These are phyloP conservation scores for Didymella segeticola DNA, from an alignment of 2,329 filamentous ascomycete genomes.

Conservation along the genomic window DNA sequence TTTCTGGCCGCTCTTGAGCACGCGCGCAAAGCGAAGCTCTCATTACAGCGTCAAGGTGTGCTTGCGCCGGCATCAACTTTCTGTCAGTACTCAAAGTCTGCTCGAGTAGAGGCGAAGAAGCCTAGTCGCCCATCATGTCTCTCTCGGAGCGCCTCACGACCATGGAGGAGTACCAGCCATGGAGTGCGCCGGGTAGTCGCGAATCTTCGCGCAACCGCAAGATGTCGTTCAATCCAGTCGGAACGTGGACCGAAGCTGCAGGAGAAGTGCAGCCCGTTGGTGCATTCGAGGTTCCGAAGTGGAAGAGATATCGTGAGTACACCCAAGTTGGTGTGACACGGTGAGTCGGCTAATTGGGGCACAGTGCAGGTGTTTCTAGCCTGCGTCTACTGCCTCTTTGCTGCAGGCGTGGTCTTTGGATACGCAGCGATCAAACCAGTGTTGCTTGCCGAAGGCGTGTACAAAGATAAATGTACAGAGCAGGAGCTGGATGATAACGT, in stretches of 20 bases:
- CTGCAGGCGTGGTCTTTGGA: conserved; percentile 63
- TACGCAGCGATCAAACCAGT: conserved; percentile 53
- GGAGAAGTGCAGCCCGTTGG: conserved; percentile 51
- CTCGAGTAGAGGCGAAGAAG: neutral
- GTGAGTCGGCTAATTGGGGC: conserved; percentile 22
- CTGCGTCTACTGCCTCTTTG: conserved; percentile 76
- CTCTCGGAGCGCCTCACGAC: conserved; percentile 49
- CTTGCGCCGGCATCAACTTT: neutral
- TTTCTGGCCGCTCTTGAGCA: conserved; percentile 4
- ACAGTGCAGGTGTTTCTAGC: conserved; percentile 73
- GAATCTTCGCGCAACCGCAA: conserved; percentile 51
- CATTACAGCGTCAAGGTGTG: neutral
- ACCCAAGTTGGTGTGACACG: neutral
- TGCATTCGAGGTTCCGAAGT: conserved; percentile 62
- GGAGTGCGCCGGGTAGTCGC: conserved; percentile 48
- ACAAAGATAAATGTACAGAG: conserved; percentile 45
- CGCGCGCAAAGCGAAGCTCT: conserved; percentile 6
- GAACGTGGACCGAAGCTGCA: conserved; percentile 52
- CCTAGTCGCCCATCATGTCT: conserved; percentile 41
- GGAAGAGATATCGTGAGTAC: conserved; percentile 59
- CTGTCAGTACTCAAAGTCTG: neutral
- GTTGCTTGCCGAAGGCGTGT: conserved; percentile 46
- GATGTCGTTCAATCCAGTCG: conserved; percentile 58
- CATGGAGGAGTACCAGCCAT: conserved; percentile 51
- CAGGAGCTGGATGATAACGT: conserved; percentile 45